Percentiles rank a stretch among this genome's conserved stretches.
These are phyloP conservation scores for Suhomyces guaymorum DNA, from an alignment of 1,139 yeast genomes.

Conservation along the genomic window DNA sequence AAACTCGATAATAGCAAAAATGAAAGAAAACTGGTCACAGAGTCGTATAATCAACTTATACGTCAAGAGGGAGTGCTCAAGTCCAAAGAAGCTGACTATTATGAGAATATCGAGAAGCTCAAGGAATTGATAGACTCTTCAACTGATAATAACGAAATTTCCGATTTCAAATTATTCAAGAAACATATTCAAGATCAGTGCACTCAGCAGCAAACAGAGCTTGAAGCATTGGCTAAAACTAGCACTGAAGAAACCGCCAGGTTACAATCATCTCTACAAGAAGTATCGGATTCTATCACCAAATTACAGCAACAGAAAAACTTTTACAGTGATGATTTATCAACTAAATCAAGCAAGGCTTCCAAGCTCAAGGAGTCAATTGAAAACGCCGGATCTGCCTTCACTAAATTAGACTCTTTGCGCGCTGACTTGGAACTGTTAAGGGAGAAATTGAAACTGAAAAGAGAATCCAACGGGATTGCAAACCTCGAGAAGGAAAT, in stretches of 20 bases:
- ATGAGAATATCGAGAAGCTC: slow-evolving; percentile 25
- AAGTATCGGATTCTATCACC: slow-evolving; percentile 21
- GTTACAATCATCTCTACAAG: slow-evolving; percentile 2
- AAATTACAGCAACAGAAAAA: slow-evolving; percentile 44
- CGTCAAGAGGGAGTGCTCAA: slow-evolving; percentile 64
- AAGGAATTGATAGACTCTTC: slow-evolving; percentile 20
- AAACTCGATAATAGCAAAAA: slow-evolving; percentile 18
- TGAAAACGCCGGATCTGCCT: slow-evolving; percentile 38
- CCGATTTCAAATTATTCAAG: slow-evolving; percentile 1
- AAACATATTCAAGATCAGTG: no score
- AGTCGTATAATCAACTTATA: slow-evolving; percentile 41
- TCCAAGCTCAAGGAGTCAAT: slow-evolving; percentile 36
- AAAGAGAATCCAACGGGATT: slow-evolving; percentile 31
- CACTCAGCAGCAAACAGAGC: no score
- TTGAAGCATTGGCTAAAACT: no score
- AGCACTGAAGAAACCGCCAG: not conserved
- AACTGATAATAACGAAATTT: no score
- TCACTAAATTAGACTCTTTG: slow-evolving; percentile 41
- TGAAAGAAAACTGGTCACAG: slow-evolving; percentile 24
- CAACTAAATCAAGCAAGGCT: slow-evolving; percentile 32
- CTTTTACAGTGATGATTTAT: slow-evolving; percentile 38
- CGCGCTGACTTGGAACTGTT: slow-evolving; percentile 36
- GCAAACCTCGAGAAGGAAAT: slow-evolving; percentile 34
- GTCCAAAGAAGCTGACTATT: slow-evolving; percentile 45
- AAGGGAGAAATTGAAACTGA: slow-evolving; percentile 28